These are phyloP conservation scores for Kuraishia capsulata DNA, from an alignment of 805 yeast genomes.

Conservation along the genomic window DNA sequence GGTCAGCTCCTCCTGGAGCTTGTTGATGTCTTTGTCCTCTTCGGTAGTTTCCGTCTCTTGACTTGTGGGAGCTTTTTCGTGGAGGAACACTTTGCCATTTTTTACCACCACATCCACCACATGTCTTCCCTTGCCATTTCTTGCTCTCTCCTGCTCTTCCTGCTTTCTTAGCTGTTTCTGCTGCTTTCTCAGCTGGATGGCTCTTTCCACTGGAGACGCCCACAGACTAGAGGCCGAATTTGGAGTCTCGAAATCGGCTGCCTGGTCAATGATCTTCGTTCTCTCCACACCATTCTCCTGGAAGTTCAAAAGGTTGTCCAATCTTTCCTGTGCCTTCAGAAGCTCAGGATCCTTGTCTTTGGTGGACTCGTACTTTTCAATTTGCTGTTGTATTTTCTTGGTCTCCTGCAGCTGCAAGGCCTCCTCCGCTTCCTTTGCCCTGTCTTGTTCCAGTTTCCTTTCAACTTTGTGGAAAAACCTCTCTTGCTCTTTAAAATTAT, in stretches of 20 bases:
- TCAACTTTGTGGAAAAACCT: slow-evolving; percentile 53
- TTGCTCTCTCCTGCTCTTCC: slow-evolving; percentile 46
- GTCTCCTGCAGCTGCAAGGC: slow-evolving; percentile 29
- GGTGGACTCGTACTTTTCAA: slow-evolving; percentile 31
- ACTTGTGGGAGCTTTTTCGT: slow-evolving; percentile 30
- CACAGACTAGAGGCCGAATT: slow-evolving; percentile 54
- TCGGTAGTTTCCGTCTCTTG: not conserved
- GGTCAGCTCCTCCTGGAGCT: slow-evolving; percentile 23
- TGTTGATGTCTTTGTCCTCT: slow-evolving; percentile 22
- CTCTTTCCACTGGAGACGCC: slow-evolving; percentile 84
- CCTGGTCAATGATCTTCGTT: slow-evolving; percentile 87
- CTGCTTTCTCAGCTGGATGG: slow-evolving; percentile 77
- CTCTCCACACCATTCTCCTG: slow-evolving; percentile 86
- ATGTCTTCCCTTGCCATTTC: slow-evolving; percentile 66
- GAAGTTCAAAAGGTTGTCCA: slow-evolving; percentile 66
- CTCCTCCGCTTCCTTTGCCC: slow-evolving; percentile 21
- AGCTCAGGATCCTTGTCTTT: slow-evolving; percentile 48
- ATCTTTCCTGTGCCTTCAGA: slow-evolving; percentile 58
- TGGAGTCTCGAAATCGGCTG: slow-evolving; percentile 71
- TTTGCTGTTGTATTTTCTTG: slow-evolving; percentile 30
- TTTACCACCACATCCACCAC: slow-evolving; percentile 71
- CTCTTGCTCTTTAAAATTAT: slow-evolving; percentile 62
- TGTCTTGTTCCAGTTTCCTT: slow-evolving; percentile 27
- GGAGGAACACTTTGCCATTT: slow-evolving; percentile 71
- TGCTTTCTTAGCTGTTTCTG: slow-evolving; percentile 63